These are phyloP conservation scores for Hyaloscypha bicolor DNA, from an alignment of 495 filamentous ascomycete species.

Conservation along the genomic window DNA sequence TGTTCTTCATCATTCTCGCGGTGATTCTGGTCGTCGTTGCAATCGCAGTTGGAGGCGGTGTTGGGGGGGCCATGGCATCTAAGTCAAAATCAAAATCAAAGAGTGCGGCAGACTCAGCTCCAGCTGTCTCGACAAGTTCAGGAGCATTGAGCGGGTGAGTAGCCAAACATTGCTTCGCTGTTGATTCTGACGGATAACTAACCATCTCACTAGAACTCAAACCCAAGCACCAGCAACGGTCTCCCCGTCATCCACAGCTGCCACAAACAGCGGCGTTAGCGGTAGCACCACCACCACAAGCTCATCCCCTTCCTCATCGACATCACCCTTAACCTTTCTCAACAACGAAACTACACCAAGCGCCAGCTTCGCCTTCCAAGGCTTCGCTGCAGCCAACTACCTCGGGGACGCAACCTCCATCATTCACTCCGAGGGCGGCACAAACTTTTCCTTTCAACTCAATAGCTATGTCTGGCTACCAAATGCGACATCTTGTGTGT, in stretches of 20 bases:
- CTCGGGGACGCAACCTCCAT: neutral
- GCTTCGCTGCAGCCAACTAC: neutral
- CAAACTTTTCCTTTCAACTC: neutral
- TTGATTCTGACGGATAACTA: no score
- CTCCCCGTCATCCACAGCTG: neutral
- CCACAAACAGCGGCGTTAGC: neutral
- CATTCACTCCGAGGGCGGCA: neutral
- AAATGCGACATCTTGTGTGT: neutral
- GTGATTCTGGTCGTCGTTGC: neutral
- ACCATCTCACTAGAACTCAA: no score
- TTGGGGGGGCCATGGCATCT: neutral
- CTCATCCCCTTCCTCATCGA: neutral
- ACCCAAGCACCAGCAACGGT: neutral
- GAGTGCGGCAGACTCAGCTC: neutral
- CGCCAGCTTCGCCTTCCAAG: neutral
- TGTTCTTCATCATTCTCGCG: neutral
- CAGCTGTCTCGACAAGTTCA: neutral
- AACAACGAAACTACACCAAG: neutral
- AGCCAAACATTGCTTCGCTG: no score
- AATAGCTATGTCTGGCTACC: neutral
- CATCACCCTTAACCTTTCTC: neutral
- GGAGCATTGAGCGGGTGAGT: neutral
- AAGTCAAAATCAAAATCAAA: neutral
- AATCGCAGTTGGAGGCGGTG: neutral
- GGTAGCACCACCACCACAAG: neutral